Evolutionary conservation across 257 asterid species (phyloP).

Genomic region (Verbena officinalis): DNA sequence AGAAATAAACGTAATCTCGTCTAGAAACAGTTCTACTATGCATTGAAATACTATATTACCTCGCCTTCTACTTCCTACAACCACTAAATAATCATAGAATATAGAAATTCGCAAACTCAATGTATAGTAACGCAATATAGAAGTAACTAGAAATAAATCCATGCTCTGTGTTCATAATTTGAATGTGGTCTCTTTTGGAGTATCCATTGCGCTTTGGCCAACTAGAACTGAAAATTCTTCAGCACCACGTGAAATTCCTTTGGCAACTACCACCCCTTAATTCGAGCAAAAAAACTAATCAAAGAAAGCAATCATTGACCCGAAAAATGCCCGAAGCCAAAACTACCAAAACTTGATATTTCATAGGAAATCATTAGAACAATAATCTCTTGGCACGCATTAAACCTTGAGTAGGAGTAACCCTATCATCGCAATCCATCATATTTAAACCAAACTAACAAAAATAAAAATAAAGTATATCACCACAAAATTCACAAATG

Average conservation of each 20-base stretch:
- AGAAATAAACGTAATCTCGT: background rate
- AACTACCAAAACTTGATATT: background rate
- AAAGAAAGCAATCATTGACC: background rate
- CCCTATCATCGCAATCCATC: background rate
- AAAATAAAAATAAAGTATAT: background rate
- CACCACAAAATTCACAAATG: background rate
- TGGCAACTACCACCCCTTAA: background rate
- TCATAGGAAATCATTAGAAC: background rate
- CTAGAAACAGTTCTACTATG: slow-evolving; percentile 1
- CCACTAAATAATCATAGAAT: background rate
- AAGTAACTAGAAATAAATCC: background rate
- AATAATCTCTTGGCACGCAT: background rate
- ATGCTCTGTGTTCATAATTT: background rate
- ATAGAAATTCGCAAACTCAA: slow-evolving; percentile 13
- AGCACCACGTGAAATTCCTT: no score
- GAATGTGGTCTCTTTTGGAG: background rate
- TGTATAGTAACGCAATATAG: background rate
- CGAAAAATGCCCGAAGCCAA: slow-evolving; percentile 3
- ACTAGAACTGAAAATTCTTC: background rate
- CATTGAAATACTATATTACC: background rate
- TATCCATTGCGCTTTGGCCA: background rate
- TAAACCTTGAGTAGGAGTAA: background rate
- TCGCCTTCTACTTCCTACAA: background rate
- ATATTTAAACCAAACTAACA: slow-evolving; percentile 6
- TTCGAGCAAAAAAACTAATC: background rate